Conservation (phyloP, 192 early-diverging fungal genomes). For the Dispira simplex region DNA sequence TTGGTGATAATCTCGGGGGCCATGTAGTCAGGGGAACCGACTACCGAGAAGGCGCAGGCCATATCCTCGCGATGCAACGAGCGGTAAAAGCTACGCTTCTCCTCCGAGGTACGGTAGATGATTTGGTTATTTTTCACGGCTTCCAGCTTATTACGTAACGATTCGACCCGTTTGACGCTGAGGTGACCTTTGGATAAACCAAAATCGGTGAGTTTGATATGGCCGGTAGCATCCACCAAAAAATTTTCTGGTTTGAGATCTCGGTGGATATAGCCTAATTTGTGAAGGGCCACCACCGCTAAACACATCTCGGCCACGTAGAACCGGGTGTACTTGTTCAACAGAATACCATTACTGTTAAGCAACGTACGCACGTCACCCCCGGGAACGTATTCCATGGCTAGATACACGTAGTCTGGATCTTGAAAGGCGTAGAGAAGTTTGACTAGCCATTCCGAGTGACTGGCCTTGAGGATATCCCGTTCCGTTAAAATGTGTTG, state of each 20-base stretch:
- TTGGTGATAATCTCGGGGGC: constrained; percentile 69
- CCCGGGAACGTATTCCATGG: constrained; percentile 52
- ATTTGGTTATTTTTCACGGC: constrained; percentile 33
- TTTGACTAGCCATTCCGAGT: constrained; percentile 73
- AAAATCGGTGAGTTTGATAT: constrained; percentile 85
- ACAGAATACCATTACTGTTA: constrained; percentile 50
- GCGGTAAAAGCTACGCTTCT: constrained; percentile 25
- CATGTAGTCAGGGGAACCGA: constrained; percentile 91
- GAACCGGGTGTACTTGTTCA: constrained; percentile 63
- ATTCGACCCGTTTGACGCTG: constrained; percentile 26
- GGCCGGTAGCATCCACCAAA: constrained; percentile 52
- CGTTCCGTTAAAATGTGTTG: constrained; percentile 66
- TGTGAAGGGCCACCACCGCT: constrained; percentile 65
- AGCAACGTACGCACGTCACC: constrained; percentile 69
- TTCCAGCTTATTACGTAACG: constrained; percentile 32
- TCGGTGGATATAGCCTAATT: constrained; percentile 80
- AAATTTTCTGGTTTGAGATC: constrained; percentile 88
- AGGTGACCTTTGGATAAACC: constrained; percentile 77
- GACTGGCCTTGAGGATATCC: constrained; percentile 52
- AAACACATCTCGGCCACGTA: constrained; percentile 81
- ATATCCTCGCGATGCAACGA: constrained; percentile 32
- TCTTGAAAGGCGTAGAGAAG: constrained; percentile 85
- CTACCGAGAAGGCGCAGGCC: constrained; percentile 61
- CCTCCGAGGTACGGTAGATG: constrained; percentile 26
- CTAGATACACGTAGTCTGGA: constrained; percentile 47